phyloP scores from a whole-genome alignment of 139 green algal genomes.

The Desmodesmus armatus region DNA sequence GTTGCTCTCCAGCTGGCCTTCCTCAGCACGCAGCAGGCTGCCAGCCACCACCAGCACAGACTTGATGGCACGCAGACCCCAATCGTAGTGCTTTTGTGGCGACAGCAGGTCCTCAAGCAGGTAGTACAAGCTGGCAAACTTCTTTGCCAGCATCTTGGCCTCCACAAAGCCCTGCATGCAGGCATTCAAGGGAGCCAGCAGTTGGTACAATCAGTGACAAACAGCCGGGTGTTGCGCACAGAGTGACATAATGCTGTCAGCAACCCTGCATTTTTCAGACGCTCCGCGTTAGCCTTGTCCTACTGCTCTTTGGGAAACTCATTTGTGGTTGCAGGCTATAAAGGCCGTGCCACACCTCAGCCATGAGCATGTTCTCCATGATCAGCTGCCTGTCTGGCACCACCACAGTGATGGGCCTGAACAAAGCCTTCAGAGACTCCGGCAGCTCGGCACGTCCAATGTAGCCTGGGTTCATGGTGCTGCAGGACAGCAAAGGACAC shows the following conservation, averaged over 20 bases:
- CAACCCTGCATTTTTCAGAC: too few relatives aligned
- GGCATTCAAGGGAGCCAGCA: not conserved
- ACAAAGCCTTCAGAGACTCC: conserved; percentile 88
- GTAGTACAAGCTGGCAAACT: conserved; percentile 88
- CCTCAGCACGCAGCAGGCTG: conserved; percentile 79
- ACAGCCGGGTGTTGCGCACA: too few relatives aligned
- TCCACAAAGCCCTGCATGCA: conserved; percentile 77
- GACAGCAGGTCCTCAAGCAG: conserved; percentile 87
- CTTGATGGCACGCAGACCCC: conserved; percentile 89
- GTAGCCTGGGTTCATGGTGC: conserved; percentile 93
- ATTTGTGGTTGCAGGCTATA: not conserved
- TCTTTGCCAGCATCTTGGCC: conserved; percentile 87
- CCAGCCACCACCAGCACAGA: conserved; percentile 87
- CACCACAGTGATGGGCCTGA: conserved; percentile 90
- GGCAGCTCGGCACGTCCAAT: conserved; percentile 87
- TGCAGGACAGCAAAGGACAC: too few relatives aligned
- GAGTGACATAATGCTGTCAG: too few relatives aligned
- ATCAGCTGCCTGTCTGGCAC: conserved; percentile 89
- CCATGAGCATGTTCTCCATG: conserved; percentile 94
- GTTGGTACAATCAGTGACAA: too few relatives aligned
- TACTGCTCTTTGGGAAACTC: not conserved
- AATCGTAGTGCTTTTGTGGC: conserved; percentile 91
- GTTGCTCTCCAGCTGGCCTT: conserved; percentile 85
- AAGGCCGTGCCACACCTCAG: conserved; percentile 45
- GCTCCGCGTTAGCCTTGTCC: too few relatives aligned